These are phyloP conservation scores for Colletotrichum tofieldiae DNA, from an alignment of 2,329 filamentous ascomycete species.

Conservation along the genomic window DNA sequence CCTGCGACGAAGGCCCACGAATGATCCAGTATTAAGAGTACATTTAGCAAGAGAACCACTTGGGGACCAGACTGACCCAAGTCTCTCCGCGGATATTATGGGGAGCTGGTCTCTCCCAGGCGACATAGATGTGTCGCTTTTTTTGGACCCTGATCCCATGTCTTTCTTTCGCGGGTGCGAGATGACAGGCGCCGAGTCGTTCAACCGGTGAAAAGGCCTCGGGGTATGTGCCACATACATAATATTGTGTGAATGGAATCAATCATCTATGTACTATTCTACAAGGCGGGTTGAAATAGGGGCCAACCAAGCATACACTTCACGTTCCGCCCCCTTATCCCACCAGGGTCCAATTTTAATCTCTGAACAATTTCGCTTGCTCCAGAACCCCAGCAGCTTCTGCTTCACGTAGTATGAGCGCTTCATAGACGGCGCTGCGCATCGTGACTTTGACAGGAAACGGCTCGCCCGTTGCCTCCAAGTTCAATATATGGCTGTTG, in stretches of 20 bases:
- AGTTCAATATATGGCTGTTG: constrained; percentile 32
- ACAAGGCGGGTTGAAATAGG: neutral
- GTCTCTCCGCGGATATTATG: neutral
- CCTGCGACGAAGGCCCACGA: no score
- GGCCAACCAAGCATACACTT: neutral
- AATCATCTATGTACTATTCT: neutral
- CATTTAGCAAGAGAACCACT: neutral
- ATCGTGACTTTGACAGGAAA: constrained; percentile 42
- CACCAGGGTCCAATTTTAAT: neutral
- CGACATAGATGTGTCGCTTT: constrained; percentile 11
- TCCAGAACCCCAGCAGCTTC: constrained; percentile 10
- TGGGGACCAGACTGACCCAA: neutral
- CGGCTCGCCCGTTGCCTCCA: constrained; percentile 40
- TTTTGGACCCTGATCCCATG: constrained; percentile 3
- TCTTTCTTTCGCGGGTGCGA: constrained; percentile 18
- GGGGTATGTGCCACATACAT: neutral
- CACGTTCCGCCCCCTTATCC: neutral
- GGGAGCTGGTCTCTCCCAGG: neutral
- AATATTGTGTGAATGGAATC: neutral
- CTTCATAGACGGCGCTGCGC: constrained; percentile 29
- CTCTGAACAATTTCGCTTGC: constrained; percentile 6
- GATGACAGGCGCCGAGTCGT: neutral
- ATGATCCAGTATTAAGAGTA: no score
- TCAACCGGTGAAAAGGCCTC: neutral
- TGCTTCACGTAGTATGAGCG: constrained; percentile 29